phyloP scores from a whole-genome alignment of 306 rosid species.

The barrel medic (Medicago truncatula) region DNA sequence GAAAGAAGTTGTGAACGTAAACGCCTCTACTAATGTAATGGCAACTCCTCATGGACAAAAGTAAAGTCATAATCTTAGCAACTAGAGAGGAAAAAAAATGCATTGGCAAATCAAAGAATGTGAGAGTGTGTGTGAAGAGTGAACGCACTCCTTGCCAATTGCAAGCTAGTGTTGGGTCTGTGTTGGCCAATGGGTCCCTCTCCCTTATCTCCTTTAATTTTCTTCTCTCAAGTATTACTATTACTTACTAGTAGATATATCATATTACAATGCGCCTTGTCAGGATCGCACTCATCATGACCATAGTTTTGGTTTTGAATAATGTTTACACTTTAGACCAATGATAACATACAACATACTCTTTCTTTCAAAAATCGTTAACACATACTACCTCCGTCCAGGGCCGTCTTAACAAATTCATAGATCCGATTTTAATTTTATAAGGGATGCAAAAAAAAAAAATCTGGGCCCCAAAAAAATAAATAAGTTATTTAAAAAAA shows the following conservation, averaged over 20 bases:
- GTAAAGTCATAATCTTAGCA: too few species aligned
- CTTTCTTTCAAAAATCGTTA: too few species aligned
- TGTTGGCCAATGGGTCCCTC: slow-evolving; percentile 32
- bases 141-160: neutral
- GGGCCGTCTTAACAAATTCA: too few species aligned
- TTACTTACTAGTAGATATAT: neutral
- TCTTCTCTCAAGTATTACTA: neutral
- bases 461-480: too few species aligned
- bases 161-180: neutral
- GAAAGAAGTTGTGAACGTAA: slow-evolving; percentile 27
- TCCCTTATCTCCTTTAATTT: slow-evolving; percentile 17
- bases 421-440: too few species aligned
- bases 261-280: slow-evolving; percentile 60
- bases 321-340: too few species aligned
- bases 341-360: too few species aligned
- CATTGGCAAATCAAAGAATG: neutral
- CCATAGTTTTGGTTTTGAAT: neutral
- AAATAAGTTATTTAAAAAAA: too few species aligned
- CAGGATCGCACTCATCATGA: slow-evolving; percentile 56
- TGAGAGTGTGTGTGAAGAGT: neutral
- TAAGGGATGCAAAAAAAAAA: too few species aligned
- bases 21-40: neutral
- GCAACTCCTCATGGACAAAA: neutral
- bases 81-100: too few species aligned
- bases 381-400: too few species aligned